Base-by-base conservation (phyloP, 1,139 yeast genomes). In the Yamadazyma kanchanaburiensis region DNA sequence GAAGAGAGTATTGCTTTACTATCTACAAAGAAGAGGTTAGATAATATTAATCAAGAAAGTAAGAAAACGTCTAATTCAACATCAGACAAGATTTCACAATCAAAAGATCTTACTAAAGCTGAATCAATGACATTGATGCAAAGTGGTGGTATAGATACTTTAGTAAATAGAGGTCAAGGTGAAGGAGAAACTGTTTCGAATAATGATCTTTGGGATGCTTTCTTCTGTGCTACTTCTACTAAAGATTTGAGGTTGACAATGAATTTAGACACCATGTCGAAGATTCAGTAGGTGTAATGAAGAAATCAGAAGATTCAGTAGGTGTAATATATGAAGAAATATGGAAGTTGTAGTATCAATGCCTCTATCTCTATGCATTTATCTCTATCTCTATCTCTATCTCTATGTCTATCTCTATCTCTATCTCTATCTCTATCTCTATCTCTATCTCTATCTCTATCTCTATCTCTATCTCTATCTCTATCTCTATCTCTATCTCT, bases 1-100 rank as follows among this genome's bases (percentile, higher is more conserved):
- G 98, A 91, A 54, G 95, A 89, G 51, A 80, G 84, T 31, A 84
- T 91, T 32, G 74, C 86, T n/a, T 59, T 69, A 24, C 57, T 74
- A 36, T 69, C 80, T 2, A 71, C 80, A 0, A 67, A 63, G 31
- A 74, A 71, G 42, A 45, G 82, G 32, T 42, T 74, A 24, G 63
- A 64, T 33, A 67, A 60, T 40, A 48, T 58, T 32, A 45, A 53
- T 28, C 34, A 38, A 4, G 39, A 32, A 15, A 14, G 15, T 7
- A 22, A 15, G n/a, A 13, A 16, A 6, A 21, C 17, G 6, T 19
- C 18, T 6, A 14, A 5, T 8, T 11, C 8, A 9, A 12, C n/a
- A 3, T 19, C 27, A 7, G 12, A 12, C 8, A 27, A 13, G 25
- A 36, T 30, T n/a, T 24, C 43, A 5, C 42, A 46, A 15, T 64